These are phyloP conservation scores for Hypoxylon lienhwacheense DNA, from an alignment of 495 filamentous ascomycete species.

Conservation along the genomic window DNA sequence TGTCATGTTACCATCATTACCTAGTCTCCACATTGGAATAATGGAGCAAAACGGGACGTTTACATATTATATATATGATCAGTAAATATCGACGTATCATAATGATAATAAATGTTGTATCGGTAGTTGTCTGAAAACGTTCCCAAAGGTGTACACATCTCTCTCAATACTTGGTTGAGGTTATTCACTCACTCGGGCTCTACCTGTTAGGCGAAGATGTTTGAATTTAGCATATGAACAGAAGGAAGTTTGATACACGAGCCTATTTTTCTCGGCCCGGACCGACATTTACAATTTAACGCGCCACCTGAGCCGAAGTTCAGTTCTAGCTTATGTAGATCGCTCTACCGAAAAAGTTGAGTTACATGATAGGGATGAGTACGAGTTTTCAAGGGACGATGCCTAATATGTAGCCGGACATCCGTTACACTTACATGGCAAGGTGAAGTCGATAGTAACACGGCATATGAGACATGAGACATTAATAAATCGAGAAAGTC, in stretches of 20 bases:
- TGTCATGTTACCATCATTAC: too few species aligned
- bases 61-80: too few species aligned
- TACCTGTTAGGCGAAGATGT: neutral
- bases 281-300: neutral
- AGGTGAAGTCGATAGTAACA: slow-evolving; percentile 7
- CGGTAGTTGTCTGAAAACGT: too few species aligned
- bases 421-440: neutral
- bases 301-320: too few species aligned
- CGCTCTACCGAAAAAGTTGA: slow-evolving; percentile 16
- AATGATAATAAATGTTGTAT: too few species aligned
- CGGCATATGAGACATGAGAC: slow-evolving; percentile 26
- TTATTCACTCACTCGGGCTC: neutral
- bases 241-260: too few species aligned
- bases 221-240: neutral
- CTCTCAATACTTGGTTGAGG: too few species aligned
- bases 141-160: too few species aligned
- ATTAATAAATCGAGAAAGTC: slow-evolving; percentile 27
- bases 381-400: slow-evolving; percentile 1
- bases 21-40: too few species aligned
- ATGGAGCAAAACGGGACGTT: too few species aligned
- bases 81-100: too few species aligned
- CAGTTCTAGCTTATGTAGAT: too few species aligned
- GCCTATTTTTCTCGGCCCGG: slow-evolving; percentile 14
- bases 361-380: neutral
- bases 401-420: slow-evolving; percentile 9